Base-by-base conservation (phyloP, 192 early-diverging fungal genomes). In the Pilaira anomala region DNA sequence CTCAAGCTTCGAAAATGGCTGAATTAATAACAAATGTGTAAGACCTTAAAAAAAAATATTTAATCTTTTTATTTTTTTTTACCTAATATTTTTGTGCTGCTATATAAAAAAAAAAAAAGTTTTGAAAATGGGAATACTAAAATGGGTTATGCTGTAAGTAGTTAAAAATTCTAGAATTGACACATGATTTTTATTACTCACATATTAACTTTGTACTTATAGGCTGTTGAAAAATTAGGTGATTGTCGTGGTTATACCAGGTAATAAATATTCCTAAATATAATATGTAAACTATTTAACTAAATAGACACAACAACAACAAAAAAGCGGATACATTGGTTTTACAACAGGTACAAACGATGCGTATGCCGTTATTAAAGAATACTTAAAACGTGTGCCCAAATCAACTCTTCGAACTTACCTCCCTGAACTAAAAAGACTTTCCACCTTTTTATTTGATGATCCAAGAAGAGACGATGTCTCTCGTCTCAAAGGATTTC, bases 341-440 rank as follows among this genome's bases (percentile, higher is more conserved):
- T 74, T 74, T 36, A 74, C 72, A 25, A 69, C 66, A 2, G 72
- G 72, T 21, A 74, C 72, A 7, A 74, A 74, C 28, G 72, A 74
- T 54, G 72, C 72, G 3, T 65, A 65, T 48, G 48, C 72, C 1
- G 72, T 74, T 3, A 63, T 69, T 0, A 39, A 74, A 18, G 53
- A 62, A 39, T 74, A 74, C n/a, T 36, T 30, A 2, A 45, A 65
- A 16, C 21, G 60, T 14, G 50, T 44, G 12, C 55, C 62, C 21
- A 56, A 56, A 19, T n/a, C 49, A 33, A 26, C 61, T 14, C 58
- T 74, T 19, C 14, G 25, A 22, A 55, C 40, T 26, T 74, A 63
- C 39, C 14, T 65, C 0, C n/a, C 4, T 12, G 72, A 74, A 50
- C 41, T 74, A 7, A 46, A 53, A 7, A 62, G 28, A 14, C 21